Percentiles rank a stretch among this genome's conserved stretches.
Conservation (phyloP, 805 yeast species). For the Monosporozyma siamensis region DNA sequence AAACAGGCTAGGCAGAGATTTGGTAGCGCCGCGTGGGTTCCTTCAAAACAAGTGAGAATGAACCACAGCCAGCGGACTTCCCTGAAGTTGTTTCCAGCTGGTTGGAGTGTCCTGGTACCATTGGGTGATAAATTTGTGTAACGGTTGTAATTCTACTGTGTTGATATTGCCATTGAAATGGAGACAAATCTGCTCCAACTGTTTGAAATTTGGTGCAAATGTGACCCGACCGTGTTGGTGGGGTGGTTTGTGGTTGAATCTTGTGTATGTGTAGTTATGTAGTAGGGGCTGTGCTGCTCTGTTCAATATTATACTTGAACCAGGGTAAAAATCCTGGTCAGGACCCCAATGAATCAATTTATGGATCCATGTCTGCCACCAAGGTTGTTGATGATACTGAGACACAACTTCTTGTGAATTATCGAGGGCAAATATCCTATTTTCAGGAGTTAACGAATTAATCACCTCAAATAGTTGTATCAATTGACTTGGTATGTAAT, state of each 20-base stretch:
- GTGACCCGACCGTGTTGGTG: constrained; percentile 1
- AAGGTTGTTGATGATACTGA: constrained; percentile 1
- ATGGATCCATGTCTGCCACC: neutral
- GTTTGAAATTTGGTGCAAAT: constrained; percentile 13
- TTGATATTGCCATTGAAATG: neutral
- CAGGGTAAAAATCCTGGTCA: neutral
- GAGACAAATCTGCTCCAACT: constrained; percentile 2
- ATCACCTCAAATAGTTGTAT: constrained; percentile 20
- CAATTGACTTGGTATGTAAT: constrained; percentile 18
- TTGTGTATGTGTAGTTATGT: neutral
- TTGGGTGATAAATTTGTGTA: neutral
- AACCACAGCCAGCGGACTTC: neutral
- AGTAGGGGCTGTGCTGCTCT: no score
- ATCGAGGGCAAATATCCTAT: constrained; percentile 23
- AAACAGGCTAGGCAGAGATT: no score
- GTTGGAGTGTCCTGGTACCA: neutral
- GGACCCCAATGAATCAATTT: neutral
- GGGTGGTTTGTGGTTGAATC: neutral
- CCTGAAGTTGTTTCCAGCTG: neutral
- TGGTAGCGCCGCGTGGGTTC: no score
- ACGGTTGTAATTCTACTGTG: neutral
- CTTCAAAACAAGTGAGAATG: neutral
- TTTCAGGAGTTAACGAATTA: constrained; percentile 19
- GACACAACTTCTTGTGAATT: constrained; percentile 9
- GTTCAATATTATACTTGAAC: neutral